Percentiles rank a stretch among this genome's conserved stretches.
phyloP scores from a whole-genome alignment of 2,329 filamentous ascomycete genomes.

The Graphium sp. region DNA sequence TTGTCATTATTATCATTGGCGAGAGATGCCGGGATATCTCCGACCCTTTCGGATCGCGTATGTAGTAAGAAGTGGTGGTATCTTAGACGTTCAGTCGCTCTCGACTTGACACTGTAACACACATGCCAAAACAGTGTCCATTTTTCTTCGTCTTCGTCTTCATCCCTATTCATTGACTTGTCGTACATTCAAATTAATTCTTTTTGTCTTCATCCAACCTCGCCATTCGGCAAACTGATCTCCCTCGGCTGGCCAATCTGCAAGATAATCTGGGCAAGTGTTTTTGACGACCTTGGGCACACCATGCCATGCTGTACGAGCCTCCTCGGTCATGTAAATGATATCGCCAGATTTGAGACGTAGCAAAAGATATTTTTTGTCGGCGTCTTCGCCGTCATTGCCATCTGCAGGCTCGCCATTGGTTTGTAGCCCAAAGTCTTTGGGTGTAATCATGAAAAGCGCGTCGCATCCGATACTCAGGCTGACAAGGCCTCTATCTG shows the following conservation, averaged over 20 bases:
- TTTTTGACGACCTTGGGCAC: constrained; percentile 70
- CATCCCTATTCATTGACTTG: constrained; percentile 54
- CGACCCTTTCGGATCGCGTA: too few species aligned
- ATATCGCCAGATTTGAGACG: constrained; percentile 72
- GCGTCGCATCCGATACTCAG: constrained; percentile 82
- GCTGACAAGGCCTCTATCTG: constrained; percentile 62
- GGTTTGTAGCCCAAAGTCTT: constrained; percentile 16
- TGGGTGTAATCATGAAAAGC: constrained; percentile 69
- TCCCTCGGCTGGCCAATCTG: constrained; percentile 51
- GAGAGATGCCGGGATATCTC: too few species aligned
- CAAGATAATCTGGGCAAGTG: constrained; percentile 63
- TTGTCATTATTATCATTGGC: too few species aligned
- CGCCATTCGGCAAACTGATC: constrained; percentile 50
- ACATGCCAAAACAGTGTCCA: too few species aligned
- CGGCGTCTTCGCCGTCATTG: constrained; percentile 8
- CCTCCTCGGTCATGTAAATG: constrained; percentile 71
- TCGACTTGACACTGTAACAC: too few species aligned
- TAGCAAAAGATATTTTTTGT: constrained; percentile 39
- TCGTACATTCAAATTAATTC: constrained; percentile 82
- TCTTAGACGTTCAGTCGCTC: too few species aligned
- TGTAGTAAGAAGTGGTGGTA: too few species aligned
- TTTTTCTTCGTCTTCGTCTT: background rate
- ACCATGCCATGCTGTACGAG: constrained; percentile 86
- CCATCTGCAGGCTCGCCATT: constrained; percentile 7
- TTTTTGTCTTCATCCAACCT: constrained; percentile 77